These are phyloP conservation scores for Pestalotiopsis sp. DNA, from an alignment of 2,329 filamentous ascomycete genomes.

Conservation along the genomic window DNA sequence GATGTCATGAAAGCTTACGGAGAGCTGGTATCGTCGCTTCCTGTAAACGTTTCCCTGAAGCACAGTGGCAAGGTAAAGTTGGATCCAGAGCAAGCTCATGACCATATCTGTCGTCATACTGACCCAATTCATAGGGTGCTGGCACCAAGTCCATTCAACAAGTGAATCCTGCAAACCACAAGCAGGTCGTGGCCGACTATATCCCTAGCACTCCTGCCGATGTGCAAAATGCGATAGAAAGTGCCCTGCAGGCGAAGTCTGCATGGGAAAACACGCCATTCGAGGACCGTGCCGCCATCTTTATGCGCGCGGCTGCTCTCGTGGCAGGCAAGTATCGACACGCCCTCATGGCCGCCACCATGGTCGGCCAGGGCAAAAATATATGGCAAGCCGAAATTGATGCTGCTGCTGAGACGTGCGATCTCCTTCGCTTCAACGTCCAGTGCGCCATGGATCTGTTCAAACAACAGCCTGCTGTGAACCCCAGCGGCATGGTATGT, in stretches of 20 bases:
- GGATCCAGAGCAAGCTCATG: neutral
- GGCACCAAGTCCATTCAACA: conserved; percentile 65
- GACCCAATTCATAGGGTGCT: conserved; percentile 43
- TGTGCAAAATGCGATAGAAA: conserved; percentile 50
- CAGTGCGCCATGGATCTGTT: conserved; percentile 92
- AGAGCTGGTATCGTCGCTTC: neutral
- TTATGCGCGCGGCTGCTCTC: conserved; percentile 93
- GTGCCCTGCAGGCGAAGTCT: conserved; percentile 81
- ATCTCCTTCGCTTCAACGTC: conserved; percentile 94
- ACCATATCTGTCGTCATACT: neutral
- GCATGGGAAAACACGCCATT: conserved; percentile 88
- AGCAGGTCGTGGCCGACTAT: conserved; percentile 76
- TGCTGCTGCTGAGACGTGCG: conserved; percentile 77
- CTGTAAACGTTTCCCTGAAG: neutral
- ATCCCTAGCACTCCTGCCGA: conserved; percentile 51
- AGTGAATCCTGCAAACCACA: conserved; percentile 81
- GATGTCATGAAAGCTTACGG: neutral
- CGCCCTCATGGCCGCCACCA: conserved; percentile 93
- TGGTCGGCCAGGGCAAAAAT: conserved; percentile 97
- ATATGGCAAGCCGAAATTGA: conserved; percentile 99
- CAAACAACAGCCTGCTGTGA: conserved; percentile 68
- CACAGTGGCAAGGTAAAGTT: neutral
- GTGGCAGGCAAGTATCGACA: conserved; percentile 92
- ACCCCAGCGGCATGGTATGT: neutral
- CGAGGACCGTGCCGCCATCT: conserved; percentile 86